A percentile compares a stretch with the other conserved stretches of the same genome.
Conservation (phyloP, 1,139 yeast species). For the Candida sojae region DNA sequence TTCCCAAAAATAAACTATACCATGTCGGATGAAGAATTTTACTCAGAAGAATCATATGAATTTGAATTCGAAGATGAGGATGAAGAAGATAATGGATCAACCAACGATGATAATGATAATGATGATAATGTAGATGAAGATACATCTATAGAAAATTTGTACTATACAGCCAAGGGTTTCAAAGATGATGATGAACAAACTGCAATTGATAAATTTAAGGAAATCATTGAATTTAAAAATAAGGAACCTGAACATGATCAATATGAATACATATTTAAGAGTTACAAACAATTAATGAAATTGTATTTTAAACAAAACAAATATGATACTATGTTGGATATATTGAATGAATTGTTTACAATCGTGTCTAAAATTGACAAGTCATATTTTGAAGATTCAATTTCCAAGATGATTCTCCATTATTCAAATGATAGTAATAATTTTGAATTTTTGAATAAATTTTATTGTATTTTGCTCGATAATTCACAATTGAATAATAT, state of each 20-base stretch:
- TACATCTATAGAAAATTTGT: conserved; percentile 52
- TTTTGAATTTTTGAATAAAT: conserved; percentile 23
- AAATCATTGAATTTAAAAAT: conserved; percentile 35
- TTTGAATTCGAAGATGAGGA: conserved; percentile 66
- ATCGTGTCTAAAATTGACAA: conserved; percentile 33
- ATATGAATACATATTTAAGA: conserved; percentile 54
- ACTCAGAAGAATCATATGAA: conserved; percentile 65
- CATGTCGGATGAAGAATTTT: conserved; percentile 61
- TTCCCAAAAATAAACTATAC: too few species aligned
- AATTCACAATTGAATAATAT: conserved; percentile 34
- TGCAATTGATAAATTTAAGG: conserved; percentile 48
- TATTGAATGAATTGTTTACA: conserved; percentile 21
- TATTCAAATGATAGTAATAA: conserved; percentile 34
- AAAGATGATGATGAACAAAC: conserved; percentile 59
- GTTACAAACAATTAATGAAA: conserved; percentile 68
- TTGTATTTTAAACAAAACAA: conserved; percentile 39
- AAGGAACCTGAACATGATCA: conserved; percentile 18
- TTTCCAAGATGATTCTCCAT: conserved; percentile 55
- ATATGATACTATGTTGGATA: conserved; percentile 34
- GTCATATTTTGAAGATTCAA: conserved; percentile 62
- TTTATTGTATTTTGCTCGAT: conserved; percentile 31
- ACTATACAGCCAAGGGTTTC: conserved; percentile 62
- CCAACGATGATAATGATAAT: conserved; percentile 2
- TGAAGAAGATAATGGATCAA: conserved; percentile 20
- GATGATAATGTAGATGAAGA: conserved; percentile 6